Percentiles rank a stretch among this genome's conserved stretches.
These are phyloP conservation scores for Ogataea paradorogensis DNA, from an alignment of 805 yeast genomes.

Conservation along the genomic window DNA sequence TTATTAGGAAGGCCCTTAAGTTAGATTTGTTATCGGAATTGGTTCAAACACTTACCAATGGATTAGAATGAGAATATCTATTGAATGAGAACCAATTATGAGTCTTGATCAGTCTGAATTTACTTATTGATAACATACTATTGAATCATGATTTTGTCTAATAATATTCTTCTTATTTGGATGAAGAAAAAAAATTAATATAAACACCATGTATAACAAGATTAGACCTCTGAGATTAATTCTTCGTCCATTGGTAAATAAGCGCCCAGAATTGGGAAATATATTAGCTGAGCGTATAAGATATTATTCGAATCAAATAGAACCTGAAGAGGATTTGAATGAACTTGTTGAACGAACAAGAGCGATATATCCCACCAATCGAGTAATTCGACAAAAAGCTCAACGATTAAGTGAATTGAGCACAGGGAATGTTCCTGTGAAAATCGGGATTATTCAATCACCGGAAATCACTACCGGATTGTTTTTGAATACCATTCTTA, in stretches of 20 bases:
- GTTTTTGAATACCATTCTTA: conserved; percentile 25
- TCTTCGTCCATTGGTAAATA: neutral
- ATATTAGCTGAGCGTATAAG: neutral
- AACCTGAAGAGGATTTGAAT: neutral
- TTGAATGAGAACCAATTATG: neutral
- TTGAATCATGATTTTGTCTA: neutral
- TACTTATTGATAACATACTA: neutral
- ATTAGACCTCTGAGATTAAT: neutral
- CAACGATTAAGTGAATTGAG: conserved; percentile 14
- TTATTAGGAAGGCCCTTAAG: conserved; percentile 44
- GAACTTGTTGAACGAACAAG: conserved; percentile 14
- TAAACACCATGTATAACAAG: conserved; percentile 3
- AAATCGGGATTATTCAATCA: conserved; percentile 30
- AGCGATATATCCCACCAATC: conserved; percentile 14
- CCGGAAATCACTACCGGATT: conserved; percentile 19
- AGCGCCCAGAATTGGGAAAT: neutral
- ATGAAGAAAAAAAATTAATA: conserved; percentile 1
- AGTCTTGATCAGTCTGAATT: neutral
- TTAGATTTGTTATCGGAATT: neutral
- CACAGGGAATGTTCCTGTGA: conserved; percentile 9
- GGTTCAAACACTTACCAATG: conserved; percentile 41
- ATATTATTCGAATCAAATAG: neutral
- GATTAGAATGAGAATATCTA: conserved; percentile 43
- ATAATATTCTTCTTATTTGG: neutral
- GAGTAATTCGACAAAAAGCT: conserved; percentile 15